Evolutionary conservation across 306 rosid genomes (phyloP).

Genomic region (Myrica gale): DNA sequence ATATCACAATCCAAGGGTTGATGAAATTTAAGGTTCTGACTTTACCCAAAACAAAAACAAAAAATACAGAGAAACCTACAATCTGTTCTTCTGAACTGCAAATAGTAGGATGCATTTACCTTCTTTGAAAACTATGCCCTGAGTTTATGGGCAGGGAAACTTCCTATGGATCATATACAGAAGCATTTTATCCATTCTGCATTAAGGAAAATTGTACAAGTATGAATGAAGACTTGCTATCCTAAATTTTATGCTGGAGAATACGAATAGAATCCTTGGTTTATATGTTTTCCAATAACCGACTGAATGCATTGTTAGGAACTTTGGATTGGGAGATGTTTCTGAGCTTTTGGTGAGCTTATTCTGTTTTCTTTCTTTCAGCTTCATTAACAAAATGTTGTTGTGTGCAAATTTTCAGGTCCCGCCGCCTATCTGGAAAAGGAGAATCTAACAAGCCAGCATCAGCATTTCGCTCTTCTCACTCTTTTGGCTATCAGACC

Average conservation of each 20-base stretch:
- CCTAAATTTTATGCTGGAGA: no score
- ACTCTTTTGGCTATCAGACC: conserved; percentile 22
- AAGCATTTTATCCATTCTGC: not conserved
- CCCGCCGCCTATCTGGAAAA: conserved; percentile 19
- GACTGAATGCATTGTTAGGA: not conserved
- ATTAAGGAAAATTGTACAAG: not conserved
- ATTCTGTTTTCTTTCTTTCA: not conserved
- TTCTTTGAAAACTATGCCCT: not conserved
- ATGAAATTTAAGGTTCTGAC: no score
- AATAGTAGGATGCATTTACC: not conserved
- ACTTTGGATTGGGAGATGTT: not conserved
- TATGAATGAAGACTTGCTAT: no score
- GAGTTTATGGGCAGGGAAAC: not conserved
- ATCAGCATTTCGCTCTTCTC: conserved; percentile 19
- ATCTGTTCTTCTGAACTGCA: not conserved
- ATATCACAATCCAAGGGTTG: not conserved
- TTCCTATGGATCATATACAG: not conserved
- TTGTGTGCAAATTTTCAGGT: conserved; percentile 35
- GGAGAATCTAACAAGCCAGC: conserved; percentile 38
- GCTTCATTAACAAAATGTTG: not conserved
- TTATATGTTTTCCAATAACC: not conserved
- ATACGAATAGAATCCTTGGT: no score
- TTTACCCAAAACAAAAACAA: no score
- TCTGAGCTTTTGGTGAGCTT: not conserved
- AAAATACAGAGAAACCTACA: not conserved